A percentile compares a stretch with the other conserved stretches of the same genome.
Evolutionary conservation across 306 rosid species (phyloP).

Genomic region (Abrus precatorius): DNA sequence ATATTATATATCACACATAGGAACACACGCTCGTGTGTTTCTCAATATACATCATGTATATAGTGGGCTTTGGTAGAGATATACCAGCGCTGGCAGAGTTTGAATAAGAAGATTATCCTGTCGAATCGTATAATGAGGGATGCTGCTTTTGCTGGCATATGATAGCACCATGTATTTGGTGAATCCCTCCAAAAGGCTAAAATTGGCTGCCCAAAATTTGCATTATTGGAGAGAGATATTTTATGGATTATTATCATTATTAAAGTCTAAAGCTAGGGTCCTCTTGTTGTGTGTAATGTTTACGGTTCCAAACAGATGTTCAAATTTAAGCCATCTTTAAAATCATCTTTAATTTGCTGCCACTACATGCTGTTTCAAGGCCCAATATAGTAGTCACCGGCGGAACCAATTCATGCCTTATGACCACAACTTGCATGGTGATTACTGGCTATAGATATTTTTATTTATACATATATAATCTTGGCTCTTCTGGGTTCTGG

Average conservation of each 20-base stretch:
- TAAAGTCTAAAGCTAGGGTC: constrained; percentile 36
- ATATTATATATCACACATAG: constrained; percentile 1
- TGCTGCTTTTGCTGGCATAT: constrained; percentile 66
- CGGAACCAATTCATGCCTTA: constrained; percentile 21
- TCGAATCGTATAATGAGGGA: constrained; percentile 55
- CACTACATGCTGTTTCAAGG: constrained; percentile 23
- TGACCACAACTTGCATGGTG: constrained; percentile 34
- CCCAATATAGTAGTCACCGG: constrained; percentile 30
- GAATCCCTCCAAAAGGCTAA: constrained; percentile 68
- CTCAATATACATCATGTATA: constrained; percentile 39
- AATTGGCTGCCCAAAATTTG: constrained; percentile 56
- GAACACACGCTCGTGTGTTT: constrained; percentile 52
- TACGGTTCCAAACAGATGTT: constrained; percentile 29
- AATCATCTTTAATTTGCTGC: constrained; percentile 45
- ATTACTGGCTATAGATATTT: neutral
- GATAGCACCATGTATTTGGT: constrained; percentile 54
- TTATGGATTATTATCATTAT: neutral
- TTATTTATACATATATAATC: neutral
- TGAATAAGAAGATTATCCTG: constrained; percentile 61
- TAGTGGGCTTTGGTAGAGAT: constrained; percentile 54
- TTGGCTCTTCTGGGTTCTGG: constrained; percentile 11
- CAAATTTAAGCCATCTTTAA: constrained; percentile 38
- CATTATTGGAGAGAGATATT: constrained; percentile 64
- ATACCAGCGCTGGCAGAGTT: constrained; percentile 58
- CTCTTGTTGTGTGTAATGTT: constrained; percentile 9